Base-by-base conservation (phyloP, 2,329 filamentous ascomycete genomes). In the Botrytis sinoallii region DNA sequence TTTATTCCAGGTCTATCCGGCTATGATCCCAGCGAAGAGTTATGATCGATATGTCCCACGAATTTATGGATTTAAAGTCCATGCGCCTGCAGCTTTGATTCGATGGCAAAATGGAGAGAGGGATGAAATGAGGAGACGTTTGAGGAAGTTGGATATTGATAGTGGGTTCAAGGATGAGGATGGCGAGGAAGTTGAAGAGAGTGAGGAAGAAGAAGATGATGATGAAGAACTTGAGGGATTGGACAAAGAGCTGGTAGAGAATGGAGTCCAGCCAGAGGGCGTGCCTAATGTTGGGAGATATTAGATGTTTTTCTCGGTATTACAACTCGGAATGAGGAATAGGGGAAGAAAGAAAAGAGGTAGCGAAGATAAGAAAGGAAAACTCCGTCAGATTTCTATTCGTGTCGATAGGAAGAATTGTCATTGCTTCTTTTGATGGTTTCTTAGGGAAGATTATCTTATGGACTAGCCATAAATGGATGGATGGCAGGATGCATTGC, bases 1-100 rank as follows among this genome's bases (percentile, higher is more conserved):
- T 84, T 90, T 99, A 76, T 98, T 99, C 86, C 96, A 99, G 83
- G 96, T 99, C 72, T 98, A 98, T 82, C 95, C 96, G 9, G 90
- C 93, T 38, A 88, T 99, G 78, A 90, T 97, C 70, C 96, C 96
- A 4, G 86, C 90, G 77, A 99, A 98, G 87, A 94, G 90, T 78
- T 87, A 91, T 76, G 91, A 94, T 77, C 90, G 96, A 77, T 98
- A 98, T 84, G 89, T 95, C 73, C 96, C 96, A 38, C 90, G 93
- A 74, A 92, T 97, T 75, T 99, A 96, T 82, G 96, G 96, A 48
- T 99, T 99, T 87, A 94, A 93, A 81, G 94, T 99, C 9, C 96
- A 99, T 84, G 93, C 94, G 7, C 89, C 92, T 25, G 95, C 96
- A 0, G 91, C 95, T 4, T 86, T 99, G 78, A 90, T 94, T 77